Percentiles rank a stretch among this genome's conserved stretches.
Conservation (phyloP, 495 filamentous ascomycete genomes). For the Talaromyces liani region DNA sequence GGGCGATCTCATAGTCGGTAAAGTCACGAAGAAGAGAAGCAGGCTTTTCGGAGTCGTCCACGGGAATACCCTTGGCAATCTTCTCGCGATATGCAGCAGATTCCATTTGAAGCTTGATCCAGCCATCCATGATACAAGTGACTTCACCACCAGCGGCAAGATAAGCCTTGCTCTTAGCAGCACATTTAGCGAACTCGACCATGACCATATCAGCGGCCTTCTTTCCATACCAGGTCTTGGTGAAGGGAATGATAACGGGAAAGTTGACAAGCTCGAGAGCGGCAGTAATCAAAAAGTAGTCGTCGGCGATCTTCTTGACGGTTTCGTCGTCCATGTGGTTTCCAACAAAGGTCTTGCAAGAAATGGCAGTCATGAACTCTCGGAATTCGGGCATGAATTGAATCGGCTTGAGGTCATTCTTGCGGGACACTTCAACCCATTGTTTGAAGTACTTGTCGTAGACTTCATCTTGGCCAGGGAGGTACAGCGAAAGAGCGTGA, state of each 20-base stretch:
- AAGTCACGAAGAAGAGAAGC: slow-evolving; percentile 75
- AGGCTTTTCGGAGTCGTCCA: slow-evolving; percentile 71
- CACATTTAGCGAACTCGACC: slow-evolving; percentile 81
- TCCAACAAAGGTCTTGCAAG: slow-evolving; percentile 92
- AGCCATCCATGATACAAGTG: slow-evolving; percentile 90
- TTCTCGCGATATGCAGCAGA: slow-evolving; percentile 71
- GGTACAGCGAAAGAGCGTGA: slow-evolving; percentile 76
- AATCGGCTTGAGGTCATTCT: slow-evolving; percentile 59
- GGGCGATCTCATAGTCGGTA: slow-evolving; percentile 84
- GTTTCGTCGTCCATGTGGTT: slow-evolving; percentile 86
- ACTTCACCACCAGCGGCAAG: slow-evolving; percentile 87
- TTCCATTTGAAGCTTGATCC: slow-evolving; percentile 79
- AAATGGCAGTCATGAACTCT: slow-evolving; percentile 91
- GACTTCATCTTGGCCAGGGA: slow-evolving; percentile 87
- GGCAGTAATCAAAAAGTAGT: slow-evolving; percentile 94
- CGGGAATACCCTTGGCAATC: slow-evolving; percentile 57
- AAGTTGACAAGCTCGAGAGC: slow-evolving; percentile 98
- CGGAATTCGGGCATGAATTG: slow-evolving; percentile 92
- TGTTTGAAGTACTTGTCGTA: slow-evolving; percentile 79
- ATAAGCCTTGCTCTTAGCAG: slow-evolving; percentile 83
- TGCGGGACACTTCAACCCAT: slow-evolving; percentile 65
- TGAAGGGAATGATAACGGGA: slow-evolving; percentile 93
- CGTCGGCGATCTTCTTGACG: slow-evolving; percentile 91
- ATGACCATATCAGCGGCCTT: slow-evolving; percentile 90
- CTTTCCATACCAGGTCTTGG: slow-evolving; percentile 96